These are phyloP conservation scores for Lipomyces anomalus DNA, from an alignment of 805 yeast genomes.

Conservation along the genomic window DNA sequence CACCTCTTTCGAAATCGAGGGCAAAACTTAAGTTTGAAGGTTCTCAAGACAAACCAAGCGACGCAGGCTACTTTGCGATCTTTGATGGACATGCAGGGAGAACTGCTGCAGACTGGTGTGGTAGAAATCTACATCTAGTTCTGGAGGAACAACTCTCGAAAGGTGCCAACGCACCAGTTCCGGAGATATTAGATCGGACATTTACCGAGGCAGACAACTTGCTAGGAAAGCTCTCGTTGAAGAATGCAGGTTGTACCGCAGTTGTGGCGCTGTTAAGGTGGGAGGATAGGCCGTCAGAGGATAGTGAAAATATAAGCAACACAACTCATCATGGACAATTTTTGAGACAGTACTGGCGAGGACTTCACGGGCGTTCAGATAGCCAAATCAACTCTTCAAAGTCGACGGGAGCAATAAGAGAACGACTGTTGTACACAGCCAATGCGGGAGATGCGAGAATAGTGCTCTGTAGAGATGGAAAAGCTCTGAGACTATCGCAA, in stretches of 20 bases:
- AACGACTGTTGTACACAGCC: slow-evolving; percentile 79
- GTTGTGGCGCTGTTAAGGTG: slow-evolving; percentile 87
- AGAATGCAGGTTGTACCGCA: slow-evolving; percentile 89
- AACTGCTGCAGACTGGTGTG: slow-evolving; percentile 92
- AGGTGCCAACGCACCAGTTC: slow-evolving; percentile 41
- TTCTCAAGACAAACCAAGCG: slow-evolving; percentile 31
- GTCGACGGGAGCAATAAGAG: slow-evolving; percentile 10
- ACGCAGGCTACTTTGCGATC: slow-evolving; percentile 92
- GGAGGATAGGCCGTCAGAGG: slow-evolving; percentile 43
- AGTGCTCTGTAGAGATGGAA: slow-evolving; percentile 67
- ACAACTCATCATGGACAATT: neutral
- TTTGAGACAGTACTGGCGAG: neutral
- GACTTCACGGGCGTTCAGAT: neutral
- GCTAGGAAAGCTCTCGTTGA: slow-evolving; percentile 54
- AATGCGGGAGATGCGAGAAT: slow-evolving; percentile 93
- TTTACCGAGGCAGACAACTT: slow-evolving; percentile 71
- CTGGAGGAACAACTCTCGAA: slow-evolving; percentile 34
- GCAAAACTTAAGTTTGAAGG: neutral
- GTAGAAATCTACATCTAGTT: slow-evolving; percentile 71
- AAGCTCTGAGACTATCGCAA: slow-evolving; percentile 73
- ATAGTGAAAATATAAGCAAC: slow-evolving; percentile 4
- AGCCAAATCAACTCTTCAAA: neutral
- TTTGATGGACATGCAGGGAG: slow-evolving; percentile 98
- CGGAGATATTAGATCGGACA: slow-evolving; percentile 60
- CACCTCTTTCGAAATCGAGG: neutral